Base-by-base conservation (phyloP, 2,329 filamentous ascomycete species). In the Cladosporium cucumerinum region DNA sequence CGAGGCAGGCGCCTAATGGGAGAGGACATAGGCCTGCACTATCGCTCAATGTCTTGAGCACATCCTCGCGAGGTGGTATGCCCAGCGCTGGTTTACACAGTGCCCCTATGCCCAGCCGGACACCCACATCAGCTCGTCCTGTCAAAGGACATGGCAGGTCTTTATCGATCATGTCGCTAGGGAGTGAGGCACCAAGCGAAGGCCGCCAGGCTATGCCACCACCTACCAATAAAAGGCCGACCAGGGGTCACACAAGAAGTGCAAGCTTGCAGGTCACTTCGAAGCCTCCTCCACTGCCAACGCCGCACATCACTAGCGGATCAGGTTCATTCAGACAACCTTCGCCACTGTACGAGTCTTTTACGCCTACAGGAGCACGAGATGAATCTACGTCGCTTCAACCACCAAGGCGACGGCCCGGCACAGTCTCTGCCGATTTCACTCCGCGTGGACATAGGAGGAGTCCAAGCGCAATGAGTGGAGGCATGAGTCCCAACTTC, bases 261-360 rank as follows among this genome's bases (percentile, higher is more conserved):
- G 87, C 91, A 26, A 97, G 93, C 80, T 79, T 96, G 66, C 93
- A 96, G 75, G 89, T 94, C 69, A 75, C 86, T 68, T 81, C 87
- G 55, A 82, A 63, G 58, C 64, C 68, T 28, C 64, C 67, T 21
- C 49, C 62, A 14, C 60, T 65, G 55, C 54, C 32, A 18, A 64
- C 70, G 36, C 65, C 68, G 48, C 26, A 62, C n/a, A n/a, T 55
- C 25, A 25, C 18, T 3, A n/a, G 49, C 21, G 32, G 30, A 7
- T 61, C 69, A 21, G 49, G 57, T 21, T 26, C 25, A 48, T 63
- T n/a, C 26, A 64, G 69, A 71, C 81, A 72, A 70, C 79, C 69
- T 57, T 81, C 80, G 36, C 80, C 80, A 5, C 72, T 81, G 2
- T 72, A 77, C 30, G 77, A 78, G 34, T 73, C 75, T 0, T 76